Base-by-base conservation (phyloP, 495 filamentous ascomycete species). In the Cairneyella variabilis region DNA sequence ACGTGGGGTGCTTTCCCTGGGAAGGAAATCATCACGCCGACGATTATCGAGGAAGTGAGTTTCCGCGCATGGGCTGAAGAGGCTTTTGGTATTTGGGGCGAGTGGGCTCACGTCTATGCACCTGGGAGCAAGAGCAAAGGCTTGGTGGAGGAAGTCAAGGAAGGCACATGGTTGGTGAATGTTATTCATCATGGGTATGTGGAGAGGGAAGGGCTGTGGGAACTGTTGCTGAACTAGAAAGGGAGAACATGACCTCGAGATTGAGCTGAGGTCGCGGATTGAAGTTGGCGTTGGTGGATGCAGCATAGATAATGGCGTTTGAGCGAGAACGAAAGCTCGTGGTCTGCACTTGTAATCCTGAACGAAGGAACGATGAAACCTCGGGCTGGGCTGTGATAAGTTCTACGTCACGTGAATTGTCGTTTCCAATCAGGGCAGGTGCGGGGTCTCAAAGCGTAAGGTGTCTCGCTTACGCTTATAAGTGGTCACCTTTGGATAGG, bases 1-100 rank as follows among this genome's bases (percentile, higher is more conserved):
- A 98, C 93, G 2, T 98, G 93, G 93, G 93, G 93, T 28, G 86
- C 87, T 11, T 98, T 98, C 69, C 86, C 87, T 1, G 91, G 90
- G 17, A 97, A 97, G 70, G 93, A 98, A 73, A 98, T 98, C 58
- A 80, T 95, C 60, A 95, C 93, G 14, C 93, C 93, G 18, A 97
- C 93, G 17, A 98, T 98, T 66, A 96, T 98, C 57, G 93, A 98
- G 67, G 86, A 93, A 57, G 89, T 95, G 49, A 92, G 88, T 64
- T 98, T 98, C 78, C 77, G 84, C 40, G 90, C 91, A 22, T 98
- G 93, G 93, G 81, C 82, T 52, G 95, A 97, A 62, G 93, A 98
- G 75, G 93, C 93, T 2, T 98, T 90, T 74, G 85, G 83, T 14
- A 95, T 97, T 62, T 98, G 92, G 88, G 76, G 76, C 27, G 93